Evolutionary conservation across 2,329 filamentous ascomycete genomes (phyloP), one percentile per base, ranked within the genome.

Genomic region (Tolypocladium nubicola): DNA sequence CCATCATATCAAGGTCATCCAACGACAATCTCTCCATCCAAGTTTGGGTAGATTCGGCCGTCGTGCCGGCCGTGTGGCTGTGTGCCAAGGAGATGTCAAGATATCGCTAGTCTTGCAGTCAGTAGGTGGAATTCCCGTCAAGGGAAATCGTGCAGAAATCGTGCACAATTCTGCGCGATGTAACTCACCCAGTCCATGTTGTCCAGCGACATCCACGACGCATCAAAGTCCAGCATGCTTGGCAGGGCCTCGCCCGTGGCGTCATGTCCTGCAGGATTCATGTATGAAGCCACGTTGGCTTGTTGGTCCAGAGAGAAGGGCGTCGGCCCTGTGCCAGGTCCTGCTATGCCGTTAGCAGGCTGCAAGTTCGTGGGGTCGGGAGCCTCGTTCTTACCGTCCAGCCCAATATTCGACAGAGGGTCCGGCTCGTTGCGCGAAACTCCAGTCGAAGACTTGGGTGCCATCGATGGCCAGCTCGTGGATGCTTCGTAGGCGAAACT

Each of bases 161-260:
- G 26, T 30, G 6, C 23, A 14, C 23, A 4, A 6, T n/a, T 52
- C 10, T 21, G 52, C 39, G 26, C 9, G 5, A 30, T 21, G 23
- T 43, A 39, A 39, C 71, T 60, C 63, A 74, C 72, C 72, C 72
- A 75, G 58, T 75, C 72, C 66, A 75, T 69, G 56, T 65, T 67
- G 30, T 68, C 63, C 54, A 64, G 62, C 14, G 63, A 63, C 37
- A 73, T 68, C 72, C 72, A 74, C 21, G 70, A 66, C n/a, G 67
- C 59, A 55, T 73, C 71, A 56, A 73, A 68, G 19, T 66, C 61
- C 26, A 70, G 60, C 9, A 60, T 63, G 40, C 58, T 61, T 30
- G 61, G 45, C 43, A 50, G 14, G 11, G 43, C 45, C 23, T 52
- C 54, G 14, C 43, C 54, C 6, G 47, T 57, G 19, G 35, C 38